phyloP scores from a whole-genome alignment of 371 early-diverging fungal genomes.

The Haplosporangium sp. region DNA sequence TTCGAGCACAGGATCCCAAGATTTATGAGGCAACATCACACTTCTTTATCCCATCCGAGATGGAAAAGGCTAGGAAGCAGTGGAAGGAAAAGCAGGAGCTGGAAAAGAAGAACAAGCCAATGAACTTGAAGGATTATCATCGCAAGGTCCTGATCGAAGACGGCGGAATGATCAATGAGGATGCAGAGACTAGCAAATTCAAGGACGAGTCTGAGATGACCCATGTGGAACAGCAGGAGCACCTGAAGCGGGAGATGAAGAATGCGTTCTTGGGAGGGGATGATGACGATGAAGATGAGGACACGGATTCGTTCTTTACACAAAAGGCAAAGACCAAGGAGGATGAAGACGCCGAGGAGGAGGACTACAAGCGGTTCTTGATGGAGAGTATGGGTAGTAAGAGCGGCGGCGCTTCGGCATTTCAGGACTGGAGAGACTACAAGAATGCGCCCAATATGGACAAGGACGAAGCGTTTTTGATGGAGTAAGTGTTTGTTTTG shows the following conservation, averaged over 20 bases:
- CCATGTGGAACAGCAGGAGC: conserved; percentile 85
- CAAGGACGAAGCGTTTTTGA: conserved; percentile 87
- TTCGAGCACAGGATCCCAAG: conserved; percentile 79
- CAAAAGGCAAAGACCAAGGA: conserved; percentile 77
- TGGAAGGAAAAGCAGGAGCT: conserved; percentile 74
- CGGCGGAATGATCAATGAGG: conserved; percentile 75
- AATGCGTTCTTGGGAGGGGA: conserved; percentile 57
- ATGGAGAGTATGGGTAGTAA: conserved; percentile 78
- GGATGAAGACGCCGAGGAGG: conserved; percentile 83
- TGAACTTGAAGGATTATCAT: conserved; percentile 84
- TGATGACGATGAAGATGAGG: conserved; percentile 73
- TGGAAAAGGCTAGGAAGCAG: conserved; percentile 66
- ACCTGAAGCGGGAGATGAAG: conserved; percentile 81
- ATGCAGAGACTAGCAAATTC: conserved; percentile 48
- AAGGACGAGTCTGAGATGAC: conserved; percentile 62
- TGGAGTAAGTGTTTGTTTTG: conserved; percentile 69
- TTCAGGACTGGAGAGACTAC: conserved; percentile 72
- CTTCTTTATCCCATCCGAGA: conserved; percentile 78
- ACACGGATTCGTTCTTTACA: conserved; percentile 72
- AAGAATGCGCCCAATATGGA: conserved; percentile 64
- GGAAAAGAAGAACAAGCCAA: conserved; percentile 63
- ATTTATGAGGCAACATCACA: conserved; percentile 82
- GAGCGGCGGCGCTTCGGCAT: conserved; percentile 61
- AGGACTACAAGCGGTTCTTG: conserved; percentile 85
- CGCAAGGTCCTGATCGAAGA: conserved; percentile 77